These are phyloP conservation scores for Tetradesmus obliquus DNA, from an alignment of 139 green algal species.

Conservation along the genomic window DNA sequence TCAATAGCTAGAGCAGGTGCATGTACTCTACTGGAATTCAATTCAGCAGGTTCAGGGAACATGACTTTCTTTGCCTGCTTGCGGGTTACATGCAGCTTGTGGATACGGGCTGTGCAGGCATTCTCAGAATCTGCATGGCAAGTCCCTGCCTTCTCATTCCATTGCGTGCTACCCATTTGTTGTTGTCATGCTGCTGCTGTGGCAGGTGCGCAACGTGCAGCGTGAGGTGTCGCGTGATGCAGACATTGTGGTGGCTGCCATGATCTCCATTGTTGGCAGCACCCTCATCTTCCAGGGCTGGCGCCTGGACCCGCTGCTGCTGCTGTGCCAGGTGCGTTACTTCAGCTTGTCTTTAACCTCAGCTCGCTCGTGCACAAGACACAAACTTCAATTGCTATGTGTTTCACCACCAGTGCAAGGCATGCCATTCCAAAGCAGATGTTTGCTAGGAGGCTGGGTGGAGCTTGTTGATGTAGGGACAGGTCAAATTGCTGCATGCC, in stretches of 20 bases:
- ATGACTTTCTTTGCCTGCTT: no score
- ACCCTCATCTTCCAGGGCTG: conserved; percentile 84
- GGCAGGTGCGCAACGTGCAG: conserved; percentile 68
- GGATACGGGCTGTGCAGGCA: no score
- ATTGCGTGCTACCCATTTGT: not conserved
- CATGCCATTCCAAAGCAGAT: no score
- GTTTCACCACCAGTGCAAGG: not conserved
- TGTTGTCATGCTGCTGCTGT: not conserved
- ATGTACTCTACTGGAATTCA: no score
- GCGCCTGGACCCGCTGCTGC: conserved; percentile 75
- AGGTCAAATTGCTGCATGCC: not conserved
- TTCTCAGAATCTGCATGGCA: no score
- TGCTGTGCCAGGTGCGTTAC: conserved; percentile 69
- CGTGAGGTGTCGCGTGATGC: conserved; percentile 66
- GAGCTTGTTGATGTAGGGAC: not conserved
- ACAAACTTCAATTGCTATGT: not conserved
- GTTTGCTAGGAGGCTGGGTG: not conserved
- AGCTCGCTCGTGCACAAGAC: not conserved
- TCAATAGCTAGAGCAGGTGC: no score
- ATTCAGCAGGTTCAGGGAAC: no score
- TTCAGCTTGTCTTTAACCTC: no score
- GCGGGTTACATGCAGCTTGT: no score
- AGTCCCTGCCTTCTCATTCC: no score
- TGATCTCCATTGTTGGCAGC: conserved; percentile 74
- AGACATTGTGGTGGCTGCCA: conserved; percentile 76